Percentiles rank a stretch among this genome's conserved stretches.
phyloP scores from a whole-genome alignment of 768 basidiomycete species.

The Boletus rubescentipes region DNA sequence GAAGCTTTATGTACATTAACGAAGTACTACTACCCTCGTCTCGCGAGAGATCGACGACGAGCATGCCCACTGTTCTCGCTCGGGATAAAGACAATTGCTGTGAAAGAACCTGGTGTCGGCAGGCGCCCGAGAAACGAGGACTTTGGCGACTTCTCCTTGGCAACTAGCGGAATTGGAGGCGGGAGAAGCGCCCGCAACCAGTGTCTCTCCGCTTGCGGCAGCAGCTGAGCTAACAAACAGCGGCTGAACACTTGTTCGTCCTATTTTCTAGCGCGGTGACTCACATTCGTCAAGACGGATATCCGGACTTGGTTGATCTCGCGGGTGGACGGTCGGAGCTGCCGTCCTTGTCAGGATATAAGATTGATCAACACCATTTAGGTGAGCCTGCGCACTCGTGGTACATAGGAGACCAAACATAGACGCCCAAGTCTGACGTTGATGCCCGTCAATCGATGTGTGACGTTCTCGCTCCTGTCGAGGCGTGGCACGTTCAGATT shows the following conservation, averaged over 20 bases:
- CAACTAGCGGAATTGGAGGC: conserved; percentile 1
- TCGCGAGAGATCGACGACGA: conserved; percentile 7
- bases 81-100: not conserved
- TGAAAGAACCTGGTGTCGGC: not conserved
- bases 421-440: not conserved
- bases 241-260: not conserved
- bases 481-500: not conserved
- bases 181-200: not conserved
- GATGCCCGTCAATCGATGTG: not conserved
- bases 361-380: not conserved
- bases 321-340: not conserved
- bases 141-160: not conserved
- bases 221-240: conserved; percentile 6
- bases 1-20: not conserved
- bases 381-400: not conserved
- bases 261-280: not conserved
- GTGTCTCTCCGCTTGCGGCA: not conserved
- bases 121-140: not conserved
- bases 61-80: conserved; percentile 9
- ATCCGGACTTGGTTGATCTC: not conserved
- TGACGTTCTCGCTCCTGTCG: conserved; percentile 1
- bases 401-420: not conserved
- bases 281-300: conserved; percentile 1
- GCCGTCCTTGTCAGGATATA: not conserved
- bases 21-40: conserved; percentile 10